phyloP scores from a whole-genome alignment of 2,329 filamentous ascomycete genomes.

The Penicillium decumbens region DNA sequence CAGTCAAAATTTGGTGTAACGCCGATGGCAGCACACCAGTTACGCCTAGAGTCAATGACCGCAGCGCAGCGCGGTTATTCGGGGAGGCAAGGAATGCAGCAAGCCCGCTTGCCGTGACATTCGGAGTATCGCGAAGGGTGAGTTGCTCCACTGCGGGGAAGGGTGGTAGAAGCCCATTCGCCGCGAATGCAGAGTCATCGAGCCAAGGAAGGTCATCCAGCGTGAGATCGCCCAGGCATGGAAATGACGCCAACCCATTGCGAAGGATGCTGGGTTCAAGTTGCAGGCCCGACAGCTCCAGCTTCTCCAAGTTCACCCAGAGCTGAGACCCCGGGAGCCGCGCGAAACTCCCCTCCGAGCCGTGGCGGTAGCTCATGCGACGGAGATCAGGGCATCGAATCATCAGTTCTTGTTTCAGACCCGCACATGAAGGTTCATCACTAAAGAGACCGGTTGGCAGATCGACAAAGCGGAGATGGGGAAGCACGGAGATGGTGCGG shows the following conservation, averaged over 20 bases:
- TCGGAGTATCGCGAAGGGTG: slow-evolving; percentile 65
- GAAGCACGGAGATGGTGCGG: slow-evolving; percentile 75
- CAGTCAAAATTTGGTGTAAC: slow-evolving; percentile 42
- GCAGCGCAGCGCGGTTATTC: slow-evolving; percentile 58
- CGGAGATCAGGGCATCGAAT: slow-evolving; percentile 75
- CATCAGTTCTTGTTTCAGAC: slow-evolving; percentile 78
- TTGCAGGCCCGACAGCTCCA: slow-evolving; percentile 38
- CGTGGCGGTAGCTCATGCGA: slow-evolving; percentile 80
- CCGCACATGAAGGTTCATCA: slow-evolving; percentile 70
- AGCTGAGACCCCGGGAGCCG: slow-evolving; percentile 55
- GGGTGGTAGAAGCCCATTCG: slow-evolving; percentile 60
- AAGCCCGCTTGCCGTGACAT: slow-evolving; percentile 68
- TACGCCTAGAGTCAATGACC: slow-evolving; percentile 64
- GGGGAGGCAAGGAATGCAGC: slow-evolving; percentile 61
- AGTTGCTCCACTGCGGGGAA: slow-evolving; percentile 73
- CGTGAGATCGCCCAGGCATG: slow-evolving; percentile 67
- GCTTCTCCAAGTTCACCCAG: slow-evolving; percentile 41
- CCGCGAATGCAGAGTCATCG: slow-evolving; percentile 70
- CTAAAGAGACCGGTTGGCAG: slow-evolving; percentile 81
- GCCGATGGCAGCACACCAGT: slow-evolving; percentile 58
- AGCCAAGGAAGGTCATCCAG: slow-evolving; percentile 65
- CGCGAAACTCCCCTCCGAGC: slow-evolving; percentile 73
- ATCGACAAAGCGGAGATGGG: slow-evolving; percentile 83
- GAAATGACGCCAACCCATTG: slow-evolving; percentile 64
- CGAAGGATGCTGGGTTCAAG: slow-evolving; percentile 51